Evolutionary conservation across 208 protist species (phyloP).

Genomic region (Acanthamoeba royreba): DNA sequence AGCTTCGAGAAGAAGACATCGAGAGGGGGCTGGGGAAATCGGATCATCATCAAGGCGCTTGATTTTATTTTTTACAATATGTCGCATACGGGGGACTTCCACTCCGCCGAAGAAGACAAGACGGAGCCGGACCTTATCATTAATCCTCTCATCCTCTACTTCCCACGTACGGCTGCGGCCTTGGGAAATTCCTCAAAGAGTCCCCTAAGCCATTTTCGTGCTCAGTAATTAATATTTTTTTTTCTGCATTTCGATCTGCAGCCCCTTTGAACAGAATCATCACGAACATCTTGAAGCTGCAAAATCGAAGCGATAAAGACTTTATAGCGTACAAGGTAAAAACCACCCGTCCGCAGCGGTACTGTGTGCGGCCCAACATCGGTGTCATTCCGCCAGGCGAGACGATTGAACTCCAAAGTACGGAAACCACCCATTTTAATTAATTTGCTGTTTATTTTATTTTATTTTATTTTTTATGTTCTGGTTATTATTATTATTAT

Average conservation of each 20-base stretch:
- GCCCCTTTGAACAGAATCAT: slow-evolving; percentile 49
- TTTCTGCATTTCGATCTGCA: too few species aligned
- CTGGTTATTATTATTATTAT: neutral
- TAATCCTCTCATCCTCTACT: slow-evolving; percentile 36
- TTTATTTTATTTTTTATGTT: too few species aligned
- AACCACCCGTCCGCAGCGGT: slow-evolving; percentile 61
- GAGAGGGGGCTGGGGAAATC: too few species aligned
- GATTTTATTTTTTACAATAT: too few species aligned
- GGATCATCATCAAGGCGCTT: too few species aligned
- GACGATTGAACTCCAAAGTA: slow-evolving; percentile 61
- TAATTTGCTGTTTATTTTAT: too few species aligned
- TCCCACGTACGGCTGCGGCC: slow-evolving; percentile 37
- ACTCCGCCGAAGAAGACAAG: neutral
- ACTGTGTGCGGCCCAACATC: slow-evolving; percentile 66
- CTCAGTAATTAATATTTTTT: too few species aligned
- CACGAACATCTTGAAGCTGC: slow-evolving; percentile 42
- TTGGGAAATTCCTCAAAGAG: too few species aligned
- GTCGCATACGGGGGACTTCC: neutral
- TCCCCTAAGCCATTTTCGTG: too few species aligned
- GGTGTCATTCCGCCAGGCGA: slow-evolving; percentile 59
- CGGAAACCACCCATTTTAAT: too few species aligned
- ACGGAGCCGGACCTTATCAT: neutral
- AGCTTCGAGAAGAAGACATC: too few species aligned
- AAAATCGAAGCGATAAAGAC: neutral
- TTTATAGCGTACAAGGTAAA: slow-evolving; percentile 67